phyloP scores from a whole-genome alignment of 1,284 basidiomycete species.

The Papiliotrema fonsecae region DNA sequence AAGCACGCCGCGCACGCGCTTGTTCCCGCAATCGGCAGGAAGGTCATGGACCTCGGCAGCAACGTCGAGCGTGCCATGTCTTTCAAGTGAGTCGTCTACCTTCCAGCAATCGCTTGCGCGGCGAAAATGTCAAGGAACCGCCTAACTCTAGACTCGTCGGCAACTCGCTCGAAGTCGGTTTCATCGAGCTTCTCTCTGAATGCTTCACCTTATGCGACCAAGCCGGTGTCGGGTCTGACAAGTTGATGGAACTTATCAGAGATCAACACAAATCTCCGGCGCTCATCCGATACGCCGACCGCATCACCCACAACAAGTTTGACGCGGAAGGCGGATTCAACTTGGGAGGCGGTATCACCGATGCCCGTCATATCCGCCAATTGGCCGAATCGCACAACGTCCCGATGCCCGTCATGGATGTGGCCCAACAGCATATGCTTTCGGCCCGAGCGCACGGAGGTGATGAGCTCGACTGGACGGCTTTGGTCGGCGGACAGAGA shows the following conservation, averaged over 20 bases:
- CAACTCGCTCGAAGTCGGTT: conserved; percentile 44
- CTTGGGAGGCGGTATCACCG: conserved; percentile 84
- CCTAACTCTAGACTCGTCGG: conserved; percentile 33
- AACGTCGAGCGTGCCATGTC: conserved; percentile 58
- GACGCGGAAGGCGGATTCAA: conserved; percentile 74
- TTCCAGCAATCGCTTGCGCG: background rate
- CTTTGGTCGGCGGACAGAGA: conserved; percentile 46
- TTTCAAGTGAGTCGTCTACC: conserved; percentile 62
- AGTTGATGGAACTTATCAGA: conserved; percentile 57
- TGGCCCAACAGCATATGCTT: conserved; percentile 66
- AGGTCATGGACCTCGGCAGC: conserved; percentile 54
- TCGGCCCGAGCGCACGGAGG: conserved; percentile 61
- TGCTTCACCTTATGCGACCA: conserved; percentile 78
- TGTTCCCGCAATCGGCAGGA: conserved; percentile 71
- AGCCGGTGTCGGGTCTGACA: conserved; percentile 66
- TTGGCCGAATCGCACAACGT: conserved; percentile 60
- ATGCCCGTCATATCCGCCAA: conserved; percentile 55
- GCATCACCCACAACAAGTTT: conserved; percentile 56
- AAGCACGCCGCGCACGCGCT: conserved; percentile 67
- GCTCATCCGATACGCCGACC: conserved; percentile 25
- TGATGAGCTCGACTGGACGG: conserved; percentile 47
- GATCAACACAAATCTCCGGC: conserved; percentile 45
- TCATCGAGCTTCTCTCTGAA: conserved; percentile 74
- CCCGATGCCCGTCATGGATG: conserved; percentile 74
- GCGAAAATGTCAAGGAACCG: background rate